A percentile compares a stretch with the other conserved stretches of the same genome.
phyloP scores from a whole-genome alignment of 108 stramenopile species.

The Fragilaria crotonensis region DNA sequence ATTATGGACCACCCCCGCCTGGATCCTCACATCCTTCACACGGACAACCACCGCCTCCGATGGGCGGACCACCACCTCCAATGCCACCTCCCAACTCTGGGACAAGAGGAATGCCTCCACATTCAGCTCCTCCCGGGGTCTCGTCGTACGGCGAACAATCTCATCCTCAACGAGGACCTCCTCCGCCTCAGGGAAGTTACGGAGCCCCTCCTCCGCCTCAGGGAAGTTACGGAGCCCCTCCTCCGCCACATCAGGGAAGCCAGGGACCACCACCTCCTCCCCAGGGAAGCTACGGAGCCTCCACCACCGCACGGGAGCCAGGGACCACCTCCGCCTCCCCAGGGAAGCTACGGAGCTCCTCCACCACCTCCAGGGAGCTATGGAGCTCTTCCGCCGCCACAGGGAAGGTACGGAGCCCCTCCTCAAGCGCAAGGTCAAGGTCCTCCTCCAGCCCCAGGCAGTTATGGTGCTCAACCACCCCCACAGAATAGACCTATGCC shows the following conservation, averaged over 20 bases:
- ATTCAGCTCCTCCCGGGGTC: not conserved
- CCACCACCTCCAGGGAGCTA: too few relatives aligned
- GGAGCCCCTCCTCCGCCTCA: slow-evolving; percentile 5
- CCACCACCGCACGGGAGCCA: not conserved
- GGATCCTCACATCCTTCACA: not conserved
- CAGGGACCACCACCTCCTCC: too few relatives aligned
- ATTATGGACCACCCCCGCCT: slow-evolving; percentile 5
- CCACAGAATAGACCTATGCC: too few relatives aligned
- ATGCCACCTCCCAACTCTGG: slow-evolving; percentile 9
- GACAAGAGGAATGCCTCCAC: too few relatives aligned
- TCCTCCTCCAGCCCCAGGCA: not conserved
- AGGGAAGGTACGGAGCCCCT: too few relatives aligned
- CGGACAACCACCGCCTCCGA: slow-evolving; percentile 15
- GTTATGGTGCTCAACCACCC: too few relatives aligned
- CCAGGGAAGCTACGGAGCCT: slow-evolving; percentile 13
- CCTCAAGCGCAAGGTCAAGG: too few relatives aligned
- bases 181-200: slow-evolving; percentile 8
- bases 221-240: not conserved
- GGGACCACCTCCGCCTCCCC: not conserved
- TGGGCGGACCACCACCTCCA: slow-evolving; percentile 6
- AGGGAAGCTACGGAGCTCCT: not conserved
- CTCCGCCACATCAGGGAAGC: too few relatives aligned
- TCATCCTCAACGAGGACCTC: slow-evolving; percentile 13
- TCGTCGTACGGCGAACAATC: slow-evolving; percentile 9
- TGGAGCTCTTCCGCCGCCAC: too few relatives aligned